Percentiles rank a stretch among this genome's conserved stretches.
Evolutionary conservation across 805 yeast genomes (phyloP).

Genomic region (Myxozyma nipponensis): DNA sequence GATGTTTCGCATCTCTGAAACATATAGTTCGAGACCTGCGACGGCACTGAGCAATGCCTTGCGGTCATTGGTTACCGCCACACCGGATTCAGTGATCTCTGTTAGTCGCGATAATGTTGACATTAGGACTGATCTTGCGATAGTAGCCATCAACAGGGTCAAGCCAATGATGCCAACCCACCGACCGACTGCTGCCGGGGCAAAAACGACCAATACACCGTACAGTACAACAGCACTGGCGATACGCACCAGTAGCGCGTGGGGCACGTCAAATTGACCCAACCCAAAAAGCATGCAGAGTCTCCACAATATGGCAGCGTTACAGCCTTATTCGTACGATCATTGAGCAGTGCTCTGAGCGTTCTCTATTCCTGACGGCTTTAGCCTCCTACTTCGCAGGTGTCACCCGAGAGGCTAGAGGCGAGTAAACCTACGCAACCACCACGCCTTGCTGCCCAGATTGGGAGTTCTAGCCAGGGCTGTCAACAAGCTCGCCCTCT

Average conservation of each 20-base stretch:
- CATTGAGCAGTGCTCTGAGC: too few species aligned
- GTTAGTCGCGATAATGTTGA: slow-evolving; percentile 8
- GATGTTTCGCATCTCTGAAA: slow-evolving; percentile 8
- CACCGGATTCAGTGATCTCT: slow-evolving; percentile 7
- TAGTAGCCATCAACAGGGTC: slow-evolving; percentile 9
- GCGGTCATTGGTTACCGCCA: slow-evolving; percentile 16
- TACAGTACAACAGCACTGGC: slow-evolving; percentile 12
- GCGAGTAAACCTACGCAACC: too few species aligned
- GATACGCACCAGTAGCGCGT: slow-evolving; percentile 1
- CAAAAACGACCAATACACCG: slow-evolving; percentile 8
- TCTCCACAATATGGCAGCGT: too few species aligned
- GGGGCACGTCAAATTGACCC: not conserved
- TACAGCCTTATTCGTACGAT: too few species aligned
- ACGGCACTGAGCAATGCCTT: slow-evolving; percentile 25
- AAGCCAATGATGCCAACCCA: slow-evolving; percentile 16
- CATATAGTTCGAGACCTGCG: slow-evolving; percentile 30
- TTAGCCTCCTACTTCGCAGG: too few species aligned
- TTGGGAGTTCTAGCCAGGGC: too few species aligned
- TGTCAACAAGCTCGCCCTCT: too few species aligned
- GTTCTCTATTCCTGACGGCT: too few species aligned
- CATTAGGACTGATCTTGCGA: slow-evolving; percentile 5
- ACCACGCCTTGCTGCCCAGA: too few species aligned
- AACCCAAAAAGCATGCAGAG: not conserved
- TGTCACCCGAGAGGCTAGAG: too few species aligned
- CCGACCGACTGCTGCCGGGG: slow-evolving; percentile 8